These are phyloP conservation scores for Nevesoporus exiguus DNA, from an alignment of 768 basidiomycete species.

Conservation along the genomic window DNA sequence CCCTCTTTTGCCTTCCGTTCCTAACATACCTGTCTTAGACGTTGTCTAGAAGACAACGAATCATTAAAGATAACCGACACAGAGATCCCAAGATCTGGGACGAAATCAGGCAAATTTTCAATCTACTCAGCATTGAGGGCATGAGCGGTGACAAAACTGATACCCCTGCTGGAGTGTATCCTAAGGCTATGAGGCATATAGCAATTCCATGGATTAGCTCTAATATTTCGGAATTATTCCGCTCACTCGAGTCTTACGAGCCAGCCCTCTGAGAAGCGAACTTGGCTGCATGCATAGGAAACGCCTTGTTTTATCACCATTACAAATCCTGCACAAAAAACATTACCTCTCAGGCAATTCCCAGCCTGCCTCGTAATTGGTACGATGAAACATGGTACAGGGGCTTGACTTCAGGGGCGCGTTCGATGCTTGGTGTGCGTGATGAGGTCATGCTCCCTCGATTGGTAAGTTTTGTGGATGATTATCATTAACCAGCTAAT, in stretches of 20 bases:
- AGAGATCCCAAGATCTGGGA: constrained; percentile 1
- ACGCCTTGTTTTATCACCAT: not conserved
- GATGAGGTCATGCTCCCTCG: no score
- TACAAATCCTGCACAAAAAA: not conserved
- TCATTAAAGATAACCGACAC: no score
- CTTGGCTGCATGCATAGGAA: constrained; percentile 1
- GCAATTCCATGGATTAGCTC: not conserved
- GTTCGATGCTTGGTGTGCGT: not conserved
- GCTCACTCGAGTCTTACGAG: not conserved
- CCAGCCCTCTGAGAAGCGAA: not conserved
- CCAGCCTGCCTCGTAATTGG: not conserved
- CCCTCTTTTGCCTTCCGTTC: no score
- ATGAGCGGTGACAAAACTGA: constrained; percentile 12
- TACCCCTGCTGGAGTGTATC: not conserved
- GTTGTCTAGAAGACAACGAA: no score
- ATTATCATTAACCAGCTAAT: no score
- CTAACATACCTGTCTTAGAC: no score
- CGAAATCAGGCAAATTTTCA: no score
- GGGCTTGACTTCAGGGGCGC: not conserved
- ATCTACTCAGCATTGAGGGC: no score
- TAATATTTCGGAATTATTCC: not conserved
- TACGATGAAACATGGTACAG: not conserved
- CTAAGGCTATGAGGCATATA: not conserved
- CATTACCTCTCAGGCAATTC: not conserved
- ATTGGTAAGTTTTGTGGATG: no score